Evolutionary conservation across 805 yeast genomes (phyloP), one percentile per base, ranked within the genome.

Genomic region (Ogataea philodendri): DNA sequence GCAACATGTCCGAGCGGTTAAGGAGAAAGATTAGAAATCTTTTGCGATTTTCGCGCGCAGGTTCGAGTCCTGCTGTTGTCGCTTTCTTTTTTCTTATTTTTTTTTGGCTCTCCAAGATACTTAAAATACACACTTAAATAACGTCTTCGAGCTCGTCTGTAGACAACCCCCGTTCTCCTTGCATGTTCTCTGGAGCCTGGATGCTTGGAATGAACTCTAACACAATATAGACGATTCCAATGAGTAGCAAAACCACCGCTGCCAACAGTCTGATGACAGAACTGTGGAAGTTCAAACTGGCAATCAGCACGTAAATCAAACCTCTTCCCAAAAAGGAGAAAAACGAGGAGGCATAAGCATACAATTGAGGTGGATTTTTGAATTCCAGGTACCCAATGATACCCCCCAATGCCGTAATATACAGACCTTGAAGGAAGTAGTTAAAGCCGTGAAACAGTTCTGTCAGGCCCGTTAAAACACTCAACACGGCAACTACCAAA

Each of bases 181-280:
- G 83, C 84, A 87, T 85, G 62, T 82, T 85, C 39, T 75, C 83
- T 13, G 96, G 96, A 18, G 88, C 82, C 35, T 84, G 80, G 26
- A 85, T 66, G 42, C 83, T 74, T 13, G 89, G 87, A 17, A 84
- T 60, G 32, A 82, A 81, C 59, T 86, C 93, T 51, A 86, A 69
- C 1, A 62, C 74, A 31, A 71, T 55, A 59, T 69, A 86, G 3
- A 61, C 72, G 15, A 76, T 54, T 18, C 95, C 96, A 15, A 78
- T 59, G 3, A 76, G 25, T 24, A 76, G 70, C n/a, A 84, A 64
- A 9, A 83, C 32, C 7, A 81, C 44, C 2, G 81, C 81, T n/a
- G 76, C 64, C 26, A 84, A 55, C 23, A 74, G 52, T 46, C 87
- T 70, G 43, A 84, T 60, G 10, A 42, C 34, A 35, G 78, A 71